Conservation (phyloP, 306 rosid genomes). For the Biancaea sappan region DNA sequence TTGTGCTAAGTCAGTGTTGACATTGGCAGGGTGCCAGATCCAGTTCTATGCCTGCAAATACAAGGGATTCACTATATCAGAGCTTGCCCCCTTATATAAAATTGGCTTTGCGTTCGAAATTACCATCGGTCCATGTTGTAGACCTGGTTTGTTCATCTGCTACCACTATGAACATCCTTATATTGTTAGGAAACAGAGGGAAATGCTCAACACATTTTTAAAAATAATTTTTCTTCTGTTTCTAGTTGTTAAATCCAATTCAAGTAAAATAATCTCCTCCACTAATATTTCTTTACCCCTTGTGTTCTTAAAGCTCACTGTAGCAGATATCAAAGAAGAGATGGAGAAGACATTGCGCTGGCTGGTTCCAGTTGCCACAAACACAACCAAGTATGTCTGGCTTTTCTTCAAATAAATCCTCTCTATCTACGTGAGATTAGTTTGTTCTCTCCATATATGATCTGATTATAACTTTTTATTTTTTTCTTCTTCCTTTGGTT, state of each 20-base stretch:
- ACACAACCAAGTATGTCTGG: slow-evolving; percentile 76
- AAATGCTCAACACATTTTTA: background rate
- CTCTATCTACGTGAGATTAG: background rate
- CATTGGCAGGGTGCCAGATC: slow-evolving; percentile 72
- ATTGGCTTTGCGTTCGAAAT: slow-evolving; percentile 70
- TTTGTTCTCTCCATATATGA: slow-evolving; percentile 8
- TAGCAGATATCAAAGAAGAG: slow-evolving; percentile 69
- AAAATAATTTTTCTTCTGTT: slow-evolving; percentile 11
- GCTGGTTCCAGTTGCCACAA: slow-evolving; percentile 85
- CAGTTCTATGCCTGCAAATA: slow-evolving; percentile 71
- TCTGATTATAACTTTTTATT: slow-evolving; percentile 36
- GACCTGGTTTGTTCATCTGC: slow-evolving; percentile 59
- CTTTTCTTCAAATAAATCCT: background rate
- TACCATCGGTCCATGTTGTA: slow-evolving; percentile 52
- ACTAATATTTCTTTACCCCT: background rate
- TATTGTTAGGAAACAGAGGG: background rate
- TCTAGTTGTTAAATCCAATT: slow-evolving; percentile 14
- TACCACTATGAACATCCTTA: background rate
- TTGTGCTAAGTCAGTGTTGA: slow-evolving; percentile 33
- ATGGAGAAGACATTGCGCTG: slow-evolving; percentile 87
- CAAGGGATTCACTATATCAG: slow-evolving; percentile 80
- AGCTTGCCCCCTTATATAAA: slow-evolving; percentile 79
- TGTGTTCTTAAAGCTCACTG: slow-evolving; percentile 60
- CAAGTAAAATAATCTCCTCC: slow-evolving; percentile 9
- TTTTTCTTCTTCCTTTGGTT: slow-evolving; percentile 42